Evolutionary conservation across 371 early-diverging fungal species (phyloP).

Genomic region (Fennellomyces sp.): DNA sequence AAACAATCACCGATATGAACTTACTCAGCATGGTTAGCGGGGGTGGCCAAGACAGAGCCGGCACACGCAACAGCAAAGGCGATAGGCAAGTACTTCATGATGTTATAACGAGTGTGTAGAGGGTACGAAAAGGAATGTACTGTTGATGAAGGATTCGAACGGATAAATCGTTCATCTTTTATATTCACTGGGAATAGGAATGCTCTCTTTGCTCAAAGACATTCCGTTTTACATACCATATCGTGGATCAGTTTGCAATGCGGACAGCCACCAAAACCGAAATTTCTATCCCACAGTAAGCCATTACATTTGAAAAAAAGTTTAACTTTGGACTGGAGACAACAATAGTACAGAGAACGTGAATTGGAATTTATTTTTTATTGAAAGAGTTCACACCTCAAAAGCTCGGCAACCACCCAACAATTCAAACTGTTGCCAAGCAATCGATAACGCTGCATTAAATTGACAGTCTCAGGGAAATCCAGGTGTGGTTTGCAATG

Average conservation of each 20-base stretch:
- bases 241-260: background rate
- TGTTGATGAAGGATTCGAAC: background rate
- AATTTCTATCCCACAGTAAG: background rate
- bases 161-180: background rate
- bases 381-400: conserved; percentile 42
- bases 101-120: background rate
- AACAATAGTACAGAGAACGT: background rate
- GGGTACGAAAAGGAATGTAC: background rate
- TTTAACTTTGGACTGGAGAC: background rate
- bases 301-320: too few relatives aligned
- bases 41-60: background rate
- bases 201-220: background rate
- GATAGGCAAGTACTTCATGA: background rate
- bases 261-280: background rate
- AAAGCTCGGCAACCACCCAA: conserved; percentile 69
- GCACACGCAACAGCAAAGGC: conserved; percentile 1
- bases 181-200: background rate
- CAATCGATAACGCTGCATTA: conserved; percentile 65
- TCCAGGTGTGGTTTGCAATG: conserved; percentile 26
- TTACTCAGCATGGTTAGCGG: background rate
- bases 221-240: conserved; percentile 1
- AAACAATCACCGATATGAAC: background rate
- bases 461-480: conserved; percentile 57
- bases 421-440: conserved; percentile 80
- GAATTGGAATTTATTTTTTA: background rate